Percentiles rank a stretch among this genome's conserved stretches.
Conservation (phyloP, 148 eudicot genomes). For the Rhododendron kiyosumense region DNA sequence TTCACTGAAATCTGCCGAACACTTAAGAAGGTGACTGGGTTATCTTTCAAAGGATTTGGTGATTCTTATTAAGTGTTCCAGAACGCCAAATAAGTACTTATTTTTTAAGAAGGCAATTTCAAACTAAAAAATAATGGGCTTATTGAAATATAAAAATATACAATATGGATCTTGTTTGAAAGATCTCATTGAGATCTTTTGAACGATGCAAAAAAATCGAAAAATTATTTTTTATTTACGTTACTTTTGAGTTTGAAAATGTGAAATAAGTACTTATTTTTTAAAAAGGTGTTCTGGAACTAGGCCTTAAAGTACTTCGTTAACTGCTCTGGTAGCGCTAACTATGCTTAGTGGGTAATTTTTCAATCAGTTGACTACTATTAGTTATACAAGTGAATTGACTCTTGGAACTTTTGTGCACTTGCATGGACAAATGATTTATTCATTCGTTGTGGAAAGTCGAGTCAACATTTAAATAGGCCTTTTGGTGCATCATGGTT, state of each 20-base stretch:
- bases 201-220: too few relatives aligned
- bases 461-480: not conserved
- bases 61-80: not conserved
- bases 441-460: not conserved
- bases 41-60: not conserved
- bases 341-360: not conserved
- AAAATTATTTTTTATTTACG: too few relatives aligned
- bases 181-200: too few relatives aligned
- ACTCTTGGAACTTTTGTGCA: not conserved
- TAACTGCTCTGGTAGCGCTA: not conserved
- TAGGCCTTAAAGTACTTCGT: not conserved
- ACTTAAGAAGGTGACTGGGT: constrained; percentile 67
- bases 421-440: not conserved
- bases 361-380: not conserved
- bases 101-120: too few relatives aligned
- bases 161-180: too few relatives aligned
- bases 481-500: not conserved
- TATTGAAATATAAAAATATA: too few relatives aligned
- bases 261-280: too few relatives aligned
- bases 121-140: too few relatives aligned
- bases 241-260: too few relatives aligned
- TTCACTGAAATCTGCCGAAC: constrained; percentile 90
- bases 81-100: too few relatives aligned
- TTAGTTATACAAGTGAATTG: not conserved
- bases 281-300: too few relatives aligned